These are phyloP conservation scores for Epichloe sp. DNA, from an alignment of 2,329 filamentous ascomycete genomes.

Conservation along the genomic window DNA sequence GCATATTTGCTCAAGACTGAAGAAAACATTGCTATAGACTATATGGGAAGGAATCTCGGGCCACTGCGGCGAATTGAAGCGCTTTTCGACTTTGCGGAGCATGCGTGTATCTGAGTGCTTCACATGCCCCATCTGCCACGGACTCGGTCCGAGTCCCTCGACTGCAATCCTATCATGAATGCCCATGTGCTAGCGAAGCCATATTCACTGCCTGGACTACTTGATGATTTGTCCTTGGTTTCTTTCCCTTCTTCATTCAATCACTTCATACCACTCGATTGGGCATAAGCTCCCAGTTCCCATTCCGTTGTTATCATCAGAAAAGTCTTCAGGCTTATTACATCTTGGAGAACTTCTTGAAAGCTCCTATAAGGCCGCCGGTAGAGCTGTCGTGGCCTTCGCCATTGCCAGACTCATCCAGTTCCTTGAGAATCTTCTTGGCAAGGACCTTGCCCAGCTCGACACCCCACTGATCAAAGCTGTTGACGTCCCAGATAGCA, in stretches of 20 bases:
- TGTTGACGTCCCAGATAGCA: constrained; percentile 98
- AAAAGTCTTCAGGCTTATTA: constrained; percentile 27
- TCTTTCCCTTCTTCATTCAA: background rate
- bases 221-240: background rate
- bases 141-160: too few relatives aligned
- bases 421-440: constrained; percentile 78
- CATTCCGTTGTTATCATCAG: background rate
- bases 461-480: constrained; percentile 98
- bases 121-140: too few relatives aligned
- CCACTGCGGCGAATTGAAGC: too few relatives aligned
- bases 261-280: background rate
- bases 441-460: constrained; percentile 94
- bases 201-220: background rate
- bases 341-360: constrained; percentile 59
- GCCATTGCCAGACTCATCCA: constrained; percentile 63
- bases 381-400: constrained; percentile 76
- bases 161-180: background rate
- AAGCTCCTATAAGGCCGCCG: constrained; percentile 76
- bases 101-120: too few relatives aligned
- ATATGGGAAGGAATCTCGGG: too few relatives aligned
- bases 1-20: too few relatives aligned
- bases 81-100: too few relatives aligned
- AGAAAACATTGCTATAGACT: too few relatives aligned
- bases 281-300: background rate
- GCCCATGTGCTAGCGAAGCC: background rate